These are phyloP conservation scores for Pythium plurisporium DNA, from an alignment of 352 stramenopile species.

Conservation along the genomic window DNA sequence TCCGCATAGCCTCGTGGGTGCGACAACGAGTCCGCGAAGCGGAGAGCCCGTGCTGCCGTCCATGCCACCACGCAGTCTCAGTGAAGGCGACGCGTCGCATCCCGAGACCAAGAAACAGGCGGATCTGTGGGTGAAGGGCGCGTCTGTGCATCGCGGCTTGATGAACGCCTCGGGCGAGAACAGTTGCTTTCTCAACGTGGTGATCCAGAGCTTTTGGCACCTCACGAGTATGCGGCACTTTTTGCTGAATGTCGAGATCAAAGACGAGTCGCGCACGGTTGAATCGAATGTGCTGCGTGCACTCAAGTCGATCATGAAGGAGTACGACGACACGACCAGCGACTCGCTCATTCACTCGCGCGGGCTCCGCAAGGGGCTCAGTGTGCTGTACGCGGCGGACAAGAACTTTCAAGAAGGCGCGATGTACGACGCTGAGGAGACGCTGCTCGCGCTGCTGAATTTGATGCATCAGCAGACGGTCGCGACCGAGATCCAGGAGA, in stretches of 20 bases:
- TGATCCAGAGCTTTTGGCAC: constrained; percentile 91
- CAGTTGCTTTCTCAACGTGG: constrained; percentile 89
- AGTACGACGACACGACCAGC: constrained; percentile 82
- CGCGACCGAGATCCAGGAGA: constrained; percentile 64
- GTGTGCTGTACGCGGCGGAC: constrained; percentile 74
- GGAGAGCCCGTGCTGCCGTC: background rate
- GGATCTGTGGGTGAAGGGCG: constrained; percentile 79
- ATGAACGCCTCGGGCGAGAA: constrained; percentile 79
- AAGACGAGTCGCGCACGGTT: constrained; percentile 59
- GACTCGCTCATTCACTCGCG: constrained; percentile 64
- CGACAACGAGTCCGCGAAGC: background rate
- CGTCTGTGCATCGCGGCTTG: constrained; percentile 73
- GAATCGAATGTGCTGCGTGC: constrained; percentile 74
- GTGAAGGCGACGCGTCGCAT: constrained; percentile 14
- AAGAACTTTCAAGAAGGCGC: constrained; percentile 84
- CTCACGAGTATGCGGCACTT: constrained; percentile 85
- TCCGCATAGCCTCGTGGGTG: background rate
- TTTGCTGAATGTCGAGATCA: constrained; percentile 83
- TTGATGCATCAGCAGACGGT: constrained; percentile 85
- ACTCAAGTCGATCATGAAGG: constrained; percentile 73
- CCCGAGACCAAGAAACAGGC: constrained; percentile 46
- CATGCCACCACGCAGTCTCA: constrained; percentile 14
- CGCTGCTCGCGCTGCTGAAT: constrained; percentile 75
- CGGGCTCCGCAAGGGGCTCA: constrained; percentile 77
- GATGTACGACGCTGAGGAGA: constrained; percentile 88